phyloP scores from a whole-genome alignment of 2,329 filamentous ascomycete species.

The Diplodia sapinea region DNA sequence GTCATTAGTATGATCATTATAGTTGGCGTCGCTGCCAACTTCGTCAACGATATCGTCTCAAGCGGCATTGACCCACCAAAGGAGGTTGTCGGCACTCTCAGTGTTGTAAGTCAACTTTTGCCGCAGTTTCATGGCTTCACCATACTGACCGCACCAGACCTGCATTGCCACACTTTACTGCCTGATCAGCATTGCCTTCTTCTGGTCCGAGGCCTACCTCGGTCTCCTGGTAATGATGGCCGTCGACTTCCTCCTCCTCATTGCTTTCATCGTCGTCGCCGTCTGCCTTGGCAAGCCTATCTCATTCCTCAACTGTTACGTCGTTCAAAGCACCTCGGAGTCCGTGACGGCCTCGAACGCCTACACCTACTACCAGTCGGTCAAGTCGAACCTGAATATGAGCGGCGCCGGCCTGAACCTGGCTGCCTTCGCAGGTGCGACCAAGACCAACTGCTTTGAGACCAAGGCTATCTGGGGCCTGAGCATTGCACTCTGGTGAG shows the following conservation, averaged over 20 bases:
- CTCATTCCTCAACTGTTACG: constrained; percentile 74
- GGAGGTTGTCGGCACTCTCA: constrained; percentile 77
- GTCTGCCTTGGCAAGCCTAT: constrained; percentile 80
- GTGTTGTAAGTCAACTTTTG: constrained; percentile 67
- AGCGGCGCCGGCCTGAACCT: constrained; percentile 59
- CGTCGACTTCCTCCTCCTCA: constrained; percentile 71
- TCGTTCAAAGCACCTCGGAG: constrained; percentile 56
- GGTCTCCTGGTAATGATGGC: constrained; percentile 74
- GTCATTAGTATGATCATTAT: constrained; percentile 74
- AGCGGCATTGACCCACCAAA: constrained; percentile 69
- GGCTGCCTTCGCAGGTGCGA: constrained; percentile 64
- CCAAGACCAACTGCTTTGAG: constrained; percentile 74
- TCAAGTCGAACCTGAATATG: constrained; percentile 59
- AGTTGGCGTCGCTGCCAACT: constrained; percentile 81
- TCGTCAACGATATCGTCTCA: constrained; percentile 76
- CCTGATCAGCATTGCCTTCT: constrained; percentile 71
- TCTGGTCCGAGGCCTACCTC: constrained; percentile 78
- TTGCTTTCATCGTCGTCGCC: constrained; percentile 78
- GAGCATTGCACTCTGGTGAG: constrained; percentile 74
- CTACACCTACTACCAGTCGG: constrained; percentile 60
- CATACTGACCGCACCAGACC: constrained; percentile 60
- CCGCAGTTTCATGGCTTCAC: background rate
- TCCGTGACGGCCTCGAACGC: constrained; percentile 48
- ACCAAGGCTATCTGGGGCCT: constrained; percentile 89
- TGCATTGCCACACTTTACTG: constrained; percentile 81